Conservation (phyloP, 257 asterid species). For the Leptodermis oblonga region DNA sequence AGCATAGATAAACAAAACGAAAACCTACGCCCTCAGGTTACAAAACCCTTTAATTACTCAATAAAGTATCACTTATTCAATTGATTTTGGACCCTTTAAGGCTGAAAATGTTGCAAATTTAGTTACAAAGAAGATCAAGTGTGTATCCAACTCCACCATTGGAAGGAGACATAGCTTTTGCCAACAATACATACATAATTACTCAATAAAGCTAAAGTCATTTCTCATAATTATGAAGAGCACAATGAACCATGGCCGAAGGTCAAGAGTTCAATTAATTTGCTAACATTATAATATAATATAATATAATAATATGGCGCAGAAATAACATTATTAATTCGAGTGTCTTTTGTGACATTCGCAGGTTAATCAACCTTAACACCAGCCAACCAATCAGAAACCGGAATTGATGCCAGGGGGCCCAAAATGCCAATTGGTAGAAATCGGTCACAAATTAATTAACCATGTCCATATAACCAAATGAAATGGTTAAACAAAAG, state of each 20-base stretch:
- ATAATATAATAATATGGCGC: neutral
- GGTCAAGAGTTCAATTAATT: no score
- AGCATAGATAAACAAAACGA: no score
- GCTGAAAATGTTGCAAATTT: neutral
- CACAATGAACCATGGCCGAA: no score
- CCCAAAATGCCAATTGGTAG: slow-evolving; percentile 11
- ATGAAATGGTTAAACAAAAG: no score
- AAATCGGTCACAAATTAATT: neutral
- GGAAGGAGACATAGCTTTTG: no score
- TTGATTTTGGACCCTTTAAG: neutral
- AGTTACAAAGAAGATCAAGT: neutral
- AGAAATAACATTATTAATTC: neutral
- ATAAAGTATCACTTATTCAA: neutral
- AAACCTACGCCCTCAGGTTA: neutral
- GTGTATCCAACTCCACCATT: neutral
- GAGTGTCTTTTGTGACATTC: slow-evolving; percentile 6
- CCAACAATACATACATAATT: no score
- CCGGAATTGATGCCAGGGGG: neutral
- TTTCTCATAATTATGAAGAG: neutral
- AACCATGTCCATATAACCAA: slow-evolving; percentile 7
- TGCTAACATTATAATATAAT: no score
- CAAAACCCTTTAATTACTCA: no score
- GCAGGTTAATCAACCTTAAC: slow-evolving; percentile 7
- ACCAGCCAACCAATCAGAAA: neutral
- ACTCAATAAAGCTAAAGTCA: neutral